Conservation (phyloP, 768 basidiomycete species). For the Termitomyces sp. region DNA sequence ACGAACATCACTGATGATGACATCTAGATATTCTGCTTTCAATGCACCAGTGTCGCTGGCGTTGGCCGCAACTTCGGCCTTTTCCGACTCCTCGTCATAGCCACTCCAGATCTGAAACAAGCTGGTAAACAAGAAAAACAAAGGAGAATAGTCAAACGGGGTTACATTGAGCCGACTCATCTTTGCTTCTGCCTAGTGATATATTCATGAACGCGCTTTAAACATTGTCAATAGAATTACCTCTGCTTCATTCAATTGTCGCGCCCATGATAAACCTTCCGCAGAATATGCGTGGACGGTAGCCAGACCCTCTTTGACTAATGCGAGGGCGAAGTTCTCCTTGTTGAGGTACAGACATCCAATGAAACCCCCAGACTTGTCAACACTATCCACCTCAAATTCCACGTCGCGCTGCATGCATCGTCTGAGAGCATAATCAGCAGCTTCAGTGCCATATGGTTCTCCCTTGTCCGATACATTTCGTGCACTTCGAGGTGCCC, state of each 20-base stretch:
- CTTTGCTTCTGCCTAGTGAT: conserved; percentile 72
- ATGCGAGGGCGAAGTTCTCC: conserved; percentile 81
- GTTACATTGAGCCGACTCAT: conserved; percentile 69
- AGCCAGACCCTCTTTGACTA: conserved; percentile 84
- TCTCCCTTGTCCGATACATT: conserved; percentile 80
- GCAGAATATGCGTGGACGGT: conserved; percentile 86
- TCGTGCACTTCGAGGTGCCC: conserved; percentile 84
- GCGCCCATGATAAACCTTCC: conserved; percentile 73
- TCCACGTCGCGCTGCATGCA: conserved; percentile 97
- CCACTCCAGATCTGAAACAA: conserved; percentile 74
- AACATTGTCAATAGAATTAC: conserved; percentile 24
- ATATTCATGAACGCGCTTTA: conserved; percentile 2
- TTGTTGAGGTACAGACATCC: conserved; percentile 83
- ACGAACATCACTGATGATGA: conserved; percentile 87
- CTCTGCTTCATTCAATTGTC: conserved; percentile 82
- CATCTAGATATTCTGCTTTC: conserved; percentile 84
- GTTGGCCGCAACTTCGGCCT: conserved; percentile 38
- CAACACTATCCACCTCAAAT: conserved; percentile 82
- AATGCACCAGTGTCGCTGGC: conserved; percentile 48
- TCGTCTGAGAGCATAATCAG: conserved; percentile 69
- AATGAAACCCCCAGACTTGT: conserved; percentile 96
- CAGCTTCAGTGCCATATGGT: conserved; percentile 80
- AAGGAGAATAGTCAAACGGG: conserved; percentile 5
- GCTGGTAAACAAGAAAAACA: not conserved
- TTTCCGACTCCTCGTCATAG: conserved; percentile 71